Base-by-base conservation (phyloP, 371 early-diverging fungal genomes). In the Basidiobolus meristosporus region DNA sequence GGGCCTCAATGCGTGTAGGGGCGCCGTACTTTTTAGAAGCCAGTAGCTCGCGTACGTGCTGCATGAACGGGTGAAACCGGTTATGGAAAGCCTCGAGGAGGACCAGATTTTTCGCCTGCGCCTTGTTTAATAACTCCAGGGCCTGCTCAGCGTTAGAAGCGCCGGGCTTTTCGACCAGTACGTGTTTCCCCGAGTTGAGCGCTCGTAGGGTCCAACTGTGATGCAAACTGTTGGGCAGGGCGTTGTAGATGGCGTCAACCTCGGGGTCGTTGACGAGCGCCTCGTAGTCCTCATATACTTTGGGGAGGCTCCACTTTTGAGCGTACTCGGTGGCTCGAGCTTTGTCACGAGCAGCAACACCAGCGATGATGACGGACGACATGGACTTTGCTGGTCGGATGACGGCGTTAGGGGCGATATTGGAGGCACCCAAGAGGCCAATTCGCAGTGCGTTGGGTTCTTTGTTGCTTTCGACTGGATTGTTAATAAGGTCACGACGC, bases 161-260 rank as follows among this genome's bases (percentile, higher is more conserved):
- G 0, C 58, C 38, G 9, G 63, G 57, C 42, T 65, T 64, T 41
- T 64, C 60, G 17, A 56, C 44, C 15, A 63, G 37, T 19, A 57
- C 55, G 35, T 59, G 57, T 26, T 59, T 63, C 19, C 51, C 53
- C 3, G 52, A 48, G 14, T 55, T 35, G 10, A 56, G 46, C 1
- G 57, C 62, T 23, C 53, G 50, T 30, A 50, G 34, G 7, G 63
- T 48, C 65, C 63, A 62, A 31, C 56, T 50, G 36, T 38, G 48
- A 39, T 64, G 66, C 18, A 59, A 50, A 2, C 55, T 51, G 39
- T 60, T 66, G 2, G 69, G 66, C 1, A 59, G 39, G 15, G 66
- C 56, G 35, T 59, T 62, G 48, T 60, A 65, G 30, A 66, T 58
- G 18, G 57, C 64, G 31, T 65, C 61, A 35, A 68, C 50, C 19